These are phyloP conservation scores for Botrytis hyacinthi DNA, from an alignment of 2,329 filamentous ascomycete species.

Conservation along the genomic window DNA sequence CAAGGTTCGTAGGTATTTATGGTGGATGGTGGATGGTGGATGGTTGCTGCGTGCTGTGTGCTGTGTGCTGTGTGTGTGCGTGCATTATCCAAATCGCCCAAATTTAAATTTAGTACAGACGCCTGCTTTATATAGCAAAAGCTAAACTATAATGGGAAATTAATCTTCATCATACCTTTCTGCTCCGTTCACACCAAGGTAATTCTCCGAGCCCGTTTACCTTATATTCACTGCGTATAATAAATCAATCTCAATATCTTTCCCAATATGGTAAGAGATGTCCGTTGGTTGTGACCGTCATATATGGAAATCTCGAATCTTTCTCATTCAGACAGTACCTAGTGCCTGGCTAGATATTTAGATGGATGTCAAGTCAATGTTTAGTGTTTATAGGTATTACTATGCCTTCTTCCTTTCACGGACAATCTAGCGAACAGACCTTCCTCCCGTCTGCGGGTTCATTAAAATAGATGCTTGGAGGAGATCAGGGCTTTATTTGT, in stretches of 20 bases:
- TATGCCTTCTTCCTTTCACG: background rate
- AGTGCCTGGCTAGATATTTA: background rate
- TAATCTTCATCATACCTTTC: background rate
- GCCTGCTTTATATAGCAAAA: background rate
- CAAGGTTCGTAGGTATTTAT: background rate
- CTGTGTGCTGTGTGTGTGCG: too few species aligned
- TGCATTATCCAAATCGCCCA: background rate
- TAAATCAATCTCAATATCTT: background rate
- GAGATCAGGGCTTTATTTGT: background rate
- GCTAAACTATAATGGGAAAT: background rate
- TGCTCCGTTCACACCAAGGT: background rate
- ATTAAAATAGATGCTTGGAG: background rate
- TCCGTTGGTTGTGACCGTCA: background rate
- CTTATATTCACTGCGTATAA: background rate
- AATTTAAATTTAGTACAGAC: conserved; percentile 3
- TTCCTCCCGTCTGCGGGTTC: background rate
- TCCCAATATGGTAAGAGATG: background rate
- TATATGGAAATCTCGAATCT: background rate
- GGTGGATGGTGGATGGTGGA: too few species aligned
- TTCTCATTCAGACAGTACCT: background rate
- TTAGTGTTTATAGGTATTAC: background rate
- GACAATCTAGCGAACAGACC: background rate
- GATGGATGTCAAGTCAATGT: background rate
- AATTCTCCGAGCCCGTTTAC: conserved; percentile 8
- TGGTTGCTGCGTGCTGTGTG: background rate